Percentiles rank a stretch among this genome's conserved stretches.
Evolutionary conservation across 805 yeast genomes (phyloP).

Genomic region (Vanderwaltozyma yarrowii): DNA sequence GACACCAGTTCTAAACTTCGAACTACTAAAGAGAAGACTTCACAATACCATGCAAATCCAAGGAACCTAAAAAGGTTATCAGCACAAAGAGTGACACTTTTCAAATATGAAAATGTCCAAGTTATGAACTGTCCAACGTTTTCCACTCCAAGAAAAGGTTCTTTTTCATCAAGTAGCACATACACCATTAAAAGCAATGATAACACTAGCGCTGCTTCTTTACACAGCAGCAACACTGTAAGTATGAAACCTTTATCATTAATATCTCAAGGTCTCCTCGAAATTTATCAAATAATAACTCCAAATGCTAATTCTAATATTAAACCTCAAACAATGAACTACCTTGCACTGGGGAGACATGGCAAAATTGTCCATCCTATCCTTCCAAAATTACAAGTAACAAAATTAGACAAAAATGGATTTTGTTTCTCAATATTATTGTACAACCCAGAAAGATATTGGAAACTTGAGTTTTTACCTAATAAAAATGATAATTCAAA

Average conservation of each 20-base stretch:
- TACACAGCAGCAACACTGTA: conserved; percentile 4
- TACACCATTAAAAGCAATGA: conserved; percentile 3
- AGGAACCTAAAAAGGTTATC: conserved; percentile 13
- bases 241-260: conserved; percentile 7
- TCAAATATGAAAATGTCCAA: conserved; percentile 17
- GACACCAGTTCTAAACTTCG: not conserved
- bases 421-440: conserved; percentile 46
- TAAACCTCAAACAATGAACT: conserved; percentile 13
- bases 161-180: conserved; percentile 3
- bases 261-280: conserved; percentile 22
- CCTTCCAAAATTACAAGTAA: conserved; percentile 52
- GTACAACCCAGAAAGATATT: conserved; percentile 65
- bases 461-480: conserved; percentile 40
- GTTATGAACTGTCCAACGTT: conserved; percentile 12
- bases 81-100: conserved; percentile 25
- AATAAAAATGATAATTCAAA: not conserved
- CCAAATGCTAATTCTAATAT: conserved; percentile 10
- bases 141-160: not conserved
- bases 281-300: conserved; percentile 24
- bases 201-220: conserved; percentile 3
- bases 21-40: not conserved
- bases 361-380: conserved; percentile 55
- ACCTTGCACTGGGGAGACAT: conserved; percentile 25
- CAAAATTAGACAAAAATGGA: conserved; percentile 34
- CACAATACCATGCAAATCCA: not conserved